Evolutionary conservation across 2,329 filamentous ascomycete genomes (phyloP), one percentile per base, ranked within the genome.

Genomic region (Blumeria hordei): DNA sequence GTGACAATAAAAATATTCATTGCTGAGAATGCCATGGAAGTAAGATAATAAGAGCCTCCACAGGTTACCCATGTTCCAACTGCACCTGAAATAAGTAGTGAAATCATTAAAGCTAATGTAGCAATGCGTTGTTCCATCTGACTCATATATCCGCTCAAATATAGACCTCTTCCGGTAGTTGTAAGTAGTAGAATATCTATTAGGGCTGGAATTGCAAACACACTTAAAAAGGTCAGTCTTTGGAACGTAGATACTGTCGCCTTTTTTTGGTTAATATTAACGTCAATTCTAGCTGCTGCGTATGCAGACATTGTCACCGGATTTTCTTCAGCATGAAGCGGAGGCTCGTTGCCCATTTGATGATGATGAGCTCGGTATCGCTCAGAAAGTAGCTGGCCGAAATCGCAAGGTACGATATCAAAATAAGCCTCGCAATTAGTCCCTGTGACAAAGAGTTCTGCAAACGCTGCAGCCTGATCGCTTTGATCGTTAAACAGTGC

Each of bases 351-450:
- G 33, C 70, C 63, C n/a, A 64, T 67, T 58, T 72, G 73, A 52
- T 71, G 67, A 33, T 74, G 70, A 9, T 68, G 65, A 57, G 66
- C 63, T 2, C 67, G 67, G 16, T 70, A 60, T 18, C 70, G 56
- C 50, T 60, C 57, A 7, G 57, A 60, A 44, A 62, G 57, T 28
- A 62, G 55, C 55, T 70, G 70, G 41, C 73, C 73, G 52, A 76
- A 67, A 5, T 67, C 67, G 35, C 70, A 70, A 2, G 73, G 73
- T 0, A 67, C 62, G 37, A 80, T 70, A 57, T 77, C 76, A 56
- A 81, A 78, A 61, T 80, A 81, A 1, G 74, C 70, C 57, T 80
- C 76, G 60, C 77, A 81, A 56, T 77, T 74, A 6, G 77, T 79
- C 1, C 77, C 77, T 2, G 80, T 68, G 0, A 76, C 77, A 65